Evolutionary conservation across 306 rosid genomes (phyloP).

Genomic region (Quercus bicolor): DNA sequence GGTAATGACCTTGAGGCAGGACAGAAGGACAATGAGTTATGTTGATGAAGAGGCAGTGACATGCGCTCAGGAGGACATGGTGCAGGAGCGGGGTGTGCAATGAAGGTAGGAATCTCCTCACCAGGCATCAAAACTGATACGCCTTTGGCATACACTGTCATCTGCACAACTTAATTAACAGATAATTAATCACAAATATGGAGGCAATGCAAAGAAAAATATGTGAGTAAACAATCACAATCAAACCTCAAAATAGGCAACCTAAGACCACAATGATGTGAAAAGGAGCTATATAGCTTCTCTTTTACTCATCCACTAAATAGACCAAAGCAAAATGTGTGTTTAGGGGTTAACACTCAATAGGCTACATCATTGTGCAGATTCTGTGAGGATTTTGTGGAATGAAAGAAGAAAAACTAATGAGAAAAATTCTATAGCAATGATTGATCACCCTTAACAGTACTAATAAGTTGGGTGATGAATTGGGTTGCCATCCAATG

Average conservation of each 20-base stretch:
- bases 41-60: slow-evolving; percentile 40
- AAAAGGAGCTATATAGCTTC: neutral
- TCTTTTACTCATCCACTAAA: neutral
- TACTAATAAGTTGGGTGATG: no score
- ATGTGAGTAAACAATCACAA: neutral
- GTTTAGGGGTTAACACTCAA: neutral
- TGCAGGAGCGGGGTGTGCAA: slow-evolving; percentile 61
- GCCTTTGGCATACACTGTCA: slow-evolving; percentile 43
- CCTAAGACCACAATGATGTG: neutral
- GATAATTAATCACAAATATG: neutral
- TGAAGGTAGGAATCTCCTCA: slow-evolving; percentile 56
- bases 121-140: slow-evolving; percentile 80
- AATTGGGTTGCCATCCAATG: neutral
- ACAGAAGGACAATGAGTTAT: neutral
- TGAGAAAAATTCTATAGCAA: neutral
- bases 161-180: slow-evolving; percentile 19
- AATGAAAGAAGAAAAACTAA: neutral
- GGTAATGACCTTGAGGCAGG: slow-evolving; percentile 10
- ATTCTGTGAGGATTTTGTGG: neutral
- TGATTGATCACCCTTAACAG: no score
- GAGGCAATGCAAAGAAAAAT: neutral
- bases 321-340: neutral
- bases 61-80: slow-evolving; percentile 40
- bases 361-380: neutral
- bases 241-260: neutral